Percentiles rank a stretch among this genome's conserved stretches.
Conservation (phyloP, 495 filamentous ascomycete species). For the Lasiosphaeria hispida region DNA sequence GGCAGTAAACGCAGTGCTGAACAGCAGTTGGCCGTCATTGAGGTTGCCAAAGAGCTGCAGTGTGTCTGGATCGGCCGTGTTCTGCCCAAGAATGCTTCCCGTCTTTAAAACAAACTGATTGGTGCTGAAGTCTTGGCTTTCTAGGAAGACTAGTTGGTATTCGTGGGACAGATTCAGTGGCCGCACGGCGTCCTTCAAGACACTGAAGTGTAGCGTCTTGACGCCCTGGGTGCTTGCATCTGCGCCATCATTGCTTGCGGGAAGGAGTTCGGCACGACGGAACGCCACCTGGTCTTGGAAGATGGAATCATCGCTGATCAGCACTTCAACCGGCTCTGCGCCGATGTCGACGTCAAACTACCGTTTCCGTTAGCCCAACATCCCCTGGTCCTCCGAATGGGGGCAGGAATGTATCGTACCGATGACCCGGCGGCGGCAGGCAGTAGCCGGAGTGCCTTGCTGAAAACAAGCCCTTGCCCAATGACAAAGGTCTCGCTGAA, state of each 20-base stretch:
- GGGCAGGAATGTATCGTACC: constrained; percentile 10
- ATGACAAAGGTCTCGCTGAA: constrained; percentile 35
- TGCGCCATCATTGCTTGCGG: constrained; percentile 42
- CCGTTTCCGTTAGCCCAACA: neutral
- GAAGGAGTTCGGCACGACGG: constrained; percentile 48
- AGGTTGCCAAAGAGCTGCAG: constrained; percentile 41
- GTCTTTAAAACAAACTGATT: constrained; percentile 52
- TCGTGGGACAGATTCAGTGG: constrained; percentile 48
- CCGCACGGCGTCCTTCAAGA: constrained; percentile 40
- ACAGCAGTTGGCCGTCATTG: constrained; percentile 37
- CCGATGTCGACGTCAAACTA: constrained; percentile 33
- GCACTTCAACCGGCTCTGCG: constrained; percentile 28
- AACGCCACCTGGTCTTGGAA: constrained; percentile 49
- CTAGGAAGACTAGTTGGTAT: constrained; percentile 51
- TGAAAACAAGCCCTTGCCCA: constrained; percentile 29
- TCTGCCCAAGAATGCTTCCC: constrained; percentile 39
- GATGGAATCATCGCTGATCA: constrained; percentile 47
- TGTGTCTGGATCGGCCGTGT: constrained; percentile 34
- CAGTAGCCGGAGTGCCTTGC: constrained; percentile 28
- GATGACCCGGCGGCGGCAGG: constrained; percentile 21
- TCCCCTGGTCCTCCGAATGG: neutral
- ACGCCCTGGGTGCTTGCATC: constrained; percentile 42
- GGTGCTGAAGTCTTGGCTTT: constrained; percentile 45
- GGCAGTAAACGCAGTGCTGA: constrained; percentile 35
- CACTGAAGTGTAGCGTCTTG: constrained; percentile 50